phyloP scores from a whole-genome alignment of 2,329 filamentous ascomycete species.

The Huntiella moniliformis region DNA sequence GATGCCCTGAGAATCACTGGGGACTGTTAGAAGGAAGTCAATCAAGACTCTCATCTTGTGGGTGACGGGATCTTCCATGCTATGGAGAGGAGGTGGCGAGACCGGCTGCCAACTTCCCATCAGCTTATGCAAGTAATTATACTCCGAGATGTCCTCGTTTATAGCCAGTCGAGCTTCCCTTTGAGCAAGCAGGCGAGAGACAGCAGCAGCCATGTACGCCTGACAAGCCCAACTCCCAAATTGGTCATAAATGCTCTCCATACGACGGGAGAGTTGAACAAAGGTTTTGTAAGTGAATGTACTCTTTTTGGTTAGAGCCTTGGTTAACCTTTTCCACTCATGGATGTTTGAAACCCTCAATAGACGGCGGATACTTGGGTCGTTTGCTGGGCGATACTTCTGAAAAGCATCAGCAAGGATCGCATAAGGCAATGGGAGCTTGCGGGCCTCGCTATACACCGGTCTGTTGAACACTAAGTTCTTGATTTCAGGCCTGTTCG shows the following conservation, averaged over 20 bases:
- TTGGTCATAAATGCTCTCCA: conserved; percentile 31
- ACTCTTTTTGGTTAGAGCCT: not conserved
- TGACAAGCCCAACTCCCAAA: conserved; percentile 54
- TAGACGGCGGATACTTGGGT: conserved; percentile 33
- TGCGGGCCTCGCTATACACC: not conserved
- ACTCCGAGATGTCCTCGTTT: too few species aligned
- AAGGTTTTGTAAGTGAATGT: conserved; percentile 19
- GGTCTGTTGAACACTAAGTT: not conserved
- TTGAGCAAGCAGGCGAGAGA: conserved; percentile 22
- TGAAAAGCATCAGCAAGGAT: not conserved
- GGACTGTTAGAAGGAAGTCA: conserved; percentile 21
- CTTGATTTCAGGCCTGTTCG: conserved; percentile 39
- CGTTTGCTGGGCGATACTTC: conserved; percentile 30
- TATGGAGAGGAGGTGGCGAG: too few species aligned
- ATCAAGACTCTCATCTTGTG: conserved; percentile 40
- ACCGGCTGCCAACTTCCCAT: too few species aligned
- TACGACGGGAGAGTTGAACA: conserved; percentile 29
- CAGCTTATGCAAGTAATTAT: too few species aligned
- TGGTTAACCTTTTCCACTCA: not conserved
- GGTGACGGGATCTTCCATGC: conserved; percentile 22
- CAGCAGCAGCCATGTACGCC: conserved; percentile 24
- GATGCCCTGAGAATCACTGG: conserved; percentile 29
- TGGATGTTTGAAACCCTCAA: not conserved
- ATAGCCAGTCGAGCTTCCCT: too few species aligned
- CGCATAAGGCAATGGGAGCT: not conserved